These are phyloP conservation scores for Periconia sp. DNA, from an alignment of 2,329 filamentous ascomycete genomes.

Conservation along the genomic window DNA sequence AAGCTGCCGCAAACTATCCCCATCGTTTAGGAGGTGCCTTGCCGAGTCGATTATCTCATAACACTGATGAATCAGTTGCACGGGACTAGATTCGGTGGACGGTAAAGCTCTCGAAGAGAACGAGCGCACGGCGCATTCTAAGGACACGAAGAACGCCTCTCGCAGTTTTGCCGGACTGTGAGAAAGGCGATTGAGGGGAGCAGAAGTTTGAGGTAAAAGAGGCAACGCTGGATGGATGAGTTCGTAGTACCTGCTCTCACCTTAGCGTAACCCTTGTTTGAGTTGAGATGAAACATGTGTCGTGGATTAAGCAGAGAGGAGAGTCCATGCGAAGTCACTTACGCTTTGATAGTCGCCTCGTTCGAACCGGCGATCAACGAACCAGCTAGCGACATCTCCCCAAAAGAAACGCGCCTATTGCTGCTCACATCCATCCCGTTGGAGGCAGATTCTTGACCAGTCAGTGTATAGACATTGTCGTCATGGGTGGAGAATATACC, in stretches of 20 bases:
- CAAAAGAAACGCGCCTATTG: slow-evolving; percentile 36
- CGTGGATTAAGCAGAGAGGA: neutral
- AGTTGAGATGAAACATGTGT: neutral
- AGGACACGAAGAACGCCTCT: slow-evolving; percentile 38
- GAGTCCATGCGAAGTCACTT: slow-evolving; percentile 4
- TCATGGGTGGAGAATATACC: slow-evolving; percentile 31
- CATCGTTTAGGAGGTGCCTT: slow-evolving; percentile 28
- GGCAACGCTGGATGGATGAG: slow-evolving; percentile 39
- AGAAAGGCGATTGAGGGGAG: slow-evolving; percentile 36
- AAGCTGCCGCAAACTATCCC: slow-evolving; percentile 29
- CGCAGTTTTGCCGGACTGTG: slow-evolving; percentile 38
- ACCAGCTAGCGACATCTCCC: slow-evolving; percentile 37
- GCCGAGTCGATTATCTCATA: slow-evolving; percentile 32
- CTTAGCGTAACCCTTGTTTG: no score
- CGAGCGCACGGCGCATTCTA: slow-evolving; percentile 38
- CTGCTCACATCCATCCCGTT: slow-evolving; percentile 24
- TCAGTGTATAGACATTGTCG: slow-evolving; percentile 22
- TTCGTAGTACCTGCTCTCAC: slow-evolving; percentile 33
- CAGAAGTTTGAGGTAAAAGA: slow-evolving; percentile 35
- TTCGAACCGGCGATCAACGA: slow-evolving; percentile 38
- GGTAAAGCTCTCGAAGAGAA: slow-evolving; percentile 31
- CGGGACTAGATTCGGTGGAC: slow-evolving; percentile 24
- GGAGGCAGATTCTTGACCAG: slow-evolving; percentile 28
- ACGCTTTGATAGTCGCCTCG: slow-evolving; percentile 40
- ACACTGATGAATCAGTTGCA: slow-evolving; percentile 32